Conservation (phyloP, 345 rosid species). For the Geranium rotundifolium region DNA sequence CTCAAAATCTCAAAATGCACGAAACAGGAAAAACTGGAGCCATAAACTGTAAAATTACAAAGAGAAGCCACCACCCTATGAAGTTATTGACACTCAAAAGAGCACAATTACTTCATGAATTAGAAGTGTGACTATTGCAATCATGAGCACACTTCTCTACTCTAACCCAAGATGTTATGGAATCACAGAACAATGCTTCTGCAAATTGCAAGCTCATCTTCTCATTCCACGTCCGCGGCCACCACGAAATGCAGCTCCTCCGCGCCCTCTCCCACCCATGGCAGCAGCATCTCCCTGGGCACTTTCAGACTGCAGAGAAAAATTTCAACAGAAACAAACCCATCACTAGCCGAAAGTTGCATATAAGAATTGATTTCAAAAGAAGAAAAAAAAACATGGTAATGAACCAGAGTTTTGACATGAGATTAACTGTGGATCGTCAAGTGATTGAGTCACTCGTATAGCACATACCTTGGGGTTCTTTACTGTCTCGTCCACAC, state of each 20-base stretch:
- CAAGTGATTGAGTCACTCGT: not conserved
- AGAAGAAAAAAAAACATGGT: too few relatives aligned
- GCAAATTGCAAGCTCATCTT: conserved; percentile 30
- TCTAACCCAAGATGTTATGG: not conserved
- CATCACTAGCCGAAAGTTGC: too few relatives aligned
- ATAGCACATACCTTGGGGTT: conserved; percentile 76
- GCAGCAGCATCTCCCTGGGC: conserved; percentile 97
- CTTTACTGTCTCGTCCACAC: conserved; percentile 97
- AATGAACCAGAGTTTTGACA: too few relatives aligned
- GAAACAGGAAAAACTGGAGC: too few relatives aligned
- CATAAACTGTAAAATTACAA: not conserved
- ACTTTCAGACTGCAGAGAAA: conserved; percentile 66
- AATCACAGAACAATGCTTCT: too few relatives aligned
- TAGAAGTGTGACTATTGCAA: not conserved
- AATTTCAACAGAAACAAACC: too few relatives aligned
- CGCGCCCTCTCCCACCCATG: conserved; percentile 84
- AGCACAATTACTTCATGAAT: not conserved
- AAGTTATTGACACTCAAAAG: not conserved
- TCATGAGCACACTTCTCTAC: not conserved
- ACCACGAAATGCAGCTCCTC: conserved; percentile 29
- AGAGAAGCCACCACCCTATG: not conserved
- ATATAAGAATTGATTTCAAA: too few relatives aligned
- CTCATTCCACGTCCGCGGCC: conserved; percentile 98
- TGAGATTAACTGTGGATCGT: not conserved
- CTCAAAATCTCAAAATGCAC: not conserved